A percentile compares a stretch with the other conserved stretches of the same genome.
These are phyloP conservation scores for Neurospora africana DNA, from an alignment of 495 filamentous ascomycete species.

Conservation along the genomic window DNA sequence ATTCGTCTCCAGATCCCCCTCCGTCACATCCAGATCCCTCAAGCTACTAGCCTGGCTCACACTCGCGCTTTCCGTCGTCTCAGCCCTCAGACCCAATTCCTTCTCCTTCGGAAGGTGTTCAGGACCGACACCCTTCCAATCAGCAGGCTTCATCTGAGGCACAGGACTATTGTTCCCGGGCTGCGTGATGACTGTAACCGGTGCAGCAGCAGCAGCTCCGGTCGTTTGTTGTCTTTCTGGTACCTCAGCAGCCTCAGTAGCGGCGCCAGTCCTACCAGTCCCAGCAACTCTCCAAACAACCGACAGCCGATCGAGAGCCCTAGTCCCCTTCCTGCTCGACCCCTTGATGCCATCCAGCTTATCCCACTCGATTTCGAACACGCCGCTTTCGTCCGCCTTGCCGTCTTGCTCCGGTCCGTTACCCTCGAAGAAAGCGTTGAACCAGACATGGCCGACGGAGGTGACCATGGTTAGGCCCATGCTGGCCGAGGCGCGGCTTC, in stretches of 20 bases:
- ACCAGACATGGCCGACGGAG: slow-evolving; percentile 89
- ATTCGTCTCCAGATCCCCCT: background rate
- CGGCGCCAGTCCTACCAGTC: background rate
- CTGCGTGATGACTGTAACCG: slow-evolving; percentile 36
- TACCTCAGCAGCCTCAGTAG: background rate
- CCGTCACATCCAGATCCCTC: slow-evolving; percentile 15
- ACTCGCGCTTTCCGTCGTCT: slow-evolving; percentile 48
- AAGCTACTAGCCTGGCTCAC: slow-evolving; percentile 53
- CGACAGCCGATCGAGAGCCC: slow-evolving; percentile 71
- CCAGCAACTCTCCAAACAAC: slow-evolving; percentile 61
- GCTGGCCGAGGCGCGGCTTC: slow-evolving; percentile 56
- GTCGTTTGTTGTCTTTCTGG: too few species aligned
- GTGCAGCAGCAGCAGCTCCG: slow-evolving; percentile 2
- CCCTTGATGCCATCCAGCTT: slow-evolving; percentile 63
- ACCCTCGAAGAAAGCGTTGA: slow-evolving; percentile 90
- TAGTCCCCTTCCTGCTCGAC: slow-evolving; percentile 63
- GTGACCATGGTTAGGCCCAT: slow-evolving; percentile 85
- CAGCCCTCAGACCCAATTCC: slow-evolving; percentile 54
- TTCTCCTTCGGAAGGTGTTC: slow-evolving; percentile 39
- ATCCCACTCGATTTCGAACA: slow-evolving; percentile 51
- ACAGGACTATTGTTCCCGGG: slow-evolving; percentile 54
- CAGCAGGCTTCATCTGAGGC: slow-evolving; percentile 53
- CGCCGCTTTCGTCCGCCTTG: slow-evolving; percentile 37
- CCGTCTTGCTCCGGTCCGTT: slow-evolving; percentile 50
- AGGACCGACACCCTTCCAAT: slow-evolving; percentile 53